Evolutionary conservation across 176 grass and related monocot genomes (phyloP).

Genomic region (Coix lacrymajobi): DNA sequence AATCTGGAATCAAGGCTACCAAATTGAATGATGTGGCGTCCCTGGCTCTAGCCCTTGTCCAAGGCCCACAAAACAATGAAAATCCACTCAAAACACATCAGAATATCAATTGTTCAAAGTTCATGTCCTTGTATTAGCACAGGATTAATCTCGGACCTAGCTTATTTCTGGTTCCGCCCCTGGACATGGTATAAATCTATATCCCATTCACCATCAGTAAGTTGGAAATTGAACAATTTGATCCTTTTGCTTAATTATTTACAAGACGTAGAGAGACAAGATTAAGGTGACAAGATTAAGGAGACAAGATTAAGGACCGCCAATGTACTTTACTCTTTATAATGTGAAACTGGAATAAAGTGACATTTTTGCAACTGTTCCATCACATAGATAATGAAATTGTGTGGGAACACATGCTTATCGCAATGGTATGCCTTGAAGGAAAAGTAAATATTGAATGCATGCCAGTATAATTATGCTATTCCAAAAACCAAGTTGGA

Average conservation of each 20-base stretch:
- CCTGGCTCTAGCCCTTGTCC: background rate
- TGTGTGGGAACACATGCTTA: slow-evolving; percentile 5
- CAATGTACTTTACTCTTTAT: background rate
- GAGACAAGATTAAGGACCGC: background rate
- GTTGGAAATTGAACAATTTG: background rate
- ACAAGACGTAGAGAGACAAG: background rate
- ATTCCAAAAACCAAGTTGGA: background rate
- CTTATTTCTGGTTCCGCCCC: background rate
- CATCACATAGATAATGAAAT: slow-evolving; percentile 8
- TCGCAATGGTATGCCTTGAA: background rate
- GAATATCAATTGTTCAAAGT: background rate
- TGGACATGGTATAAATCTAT: background rate
- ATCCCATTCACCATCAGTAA: background rate
- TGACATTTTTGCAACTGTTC: slow-evolving; percentile 20
- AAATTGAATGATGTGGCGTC: background rate
- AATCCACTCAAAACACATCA: background rate
- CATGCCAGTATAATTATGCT: background rate
- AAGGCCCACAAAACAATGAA: background rate
- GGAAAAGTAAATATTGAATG: background rate
- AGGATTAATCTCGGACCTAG: background rate
- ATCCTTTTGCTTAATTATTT: background rate
- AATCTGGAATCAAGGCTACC: background rate
- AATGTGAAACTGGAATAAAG: background rate
- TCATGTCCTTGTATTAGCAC: background rate
- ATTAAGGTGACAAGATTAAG: too few species aligned